Evolutionary conservation across 345 rosid genomes (phyloP).

Genomic region (Excoecaria cochinchinensis): DNA sequence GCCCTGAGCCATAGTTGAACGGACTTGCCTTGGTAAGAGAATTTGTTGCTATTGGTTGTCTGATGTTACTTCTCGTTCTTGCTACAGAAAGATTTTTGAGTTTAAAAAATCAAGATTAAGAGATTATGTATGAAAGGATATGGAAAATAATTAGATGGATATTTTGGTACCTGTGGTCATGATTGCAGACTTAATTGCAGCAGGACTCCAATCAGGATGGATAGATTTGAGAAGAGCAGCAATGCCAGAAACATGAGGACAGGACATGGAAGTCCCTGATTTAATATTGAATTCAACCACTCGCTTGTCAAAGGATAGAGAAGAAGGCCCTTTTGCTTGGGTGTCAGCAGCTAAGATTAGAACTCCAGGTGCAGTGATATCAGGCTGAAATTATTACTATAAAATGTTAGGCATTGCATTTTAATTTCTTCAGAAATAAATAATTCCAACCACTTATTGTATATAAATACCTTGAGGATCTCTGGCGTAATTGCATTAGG

Average conservation of each 20-base stretch:
- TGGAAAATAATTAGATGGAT: background rate
- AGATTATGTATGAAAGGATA: too few relatives aligned
- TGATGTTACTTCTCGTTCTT: background rate
- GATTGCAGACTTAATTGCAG: constrained; percentile 27
- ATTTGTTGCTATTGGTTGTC: constrained; percentile 3
- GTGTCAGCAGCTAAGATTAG: constrained; percentile 79
- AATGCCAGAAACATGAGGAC: constrained; percentile 28
- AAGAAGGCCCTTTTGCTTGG: constrained; percentile 55
- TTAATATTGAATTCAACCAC: constrained; percentile 62
- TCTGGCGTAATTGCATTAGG: constrained; percentile 24
- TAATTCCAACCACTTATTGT: background rate
- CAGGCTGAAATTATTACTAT: constrained; percentile 44
- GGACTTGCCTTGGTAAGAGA: background rate
- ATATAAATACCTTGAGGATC: constrained; percentile 17
- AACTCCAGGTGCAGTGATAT: constrained; percentile 87
- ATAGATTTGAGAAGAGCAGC: constrained; percentile 19
- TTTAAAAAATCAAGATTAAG: too few relatives aligned
- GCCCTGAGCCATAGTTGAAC: constrained; percentile 21
- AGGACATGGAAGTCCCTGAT: constrained; percentile 78
- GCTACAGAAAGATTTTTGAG: background rate
- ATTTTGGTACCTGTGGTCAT: constrained; percentile 23
- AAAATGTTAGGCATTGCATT: too few relatives aligned
- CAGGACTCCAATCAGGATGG: constrained; percentile 32
- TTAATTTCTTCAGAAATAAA: background rate
- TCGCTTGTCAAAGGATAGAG: constrained; percentile 42